Evolutionary conservation across 106 monocot species (phyloP).

Genomic region (Phalaenopsis aphrodite): DNA sequence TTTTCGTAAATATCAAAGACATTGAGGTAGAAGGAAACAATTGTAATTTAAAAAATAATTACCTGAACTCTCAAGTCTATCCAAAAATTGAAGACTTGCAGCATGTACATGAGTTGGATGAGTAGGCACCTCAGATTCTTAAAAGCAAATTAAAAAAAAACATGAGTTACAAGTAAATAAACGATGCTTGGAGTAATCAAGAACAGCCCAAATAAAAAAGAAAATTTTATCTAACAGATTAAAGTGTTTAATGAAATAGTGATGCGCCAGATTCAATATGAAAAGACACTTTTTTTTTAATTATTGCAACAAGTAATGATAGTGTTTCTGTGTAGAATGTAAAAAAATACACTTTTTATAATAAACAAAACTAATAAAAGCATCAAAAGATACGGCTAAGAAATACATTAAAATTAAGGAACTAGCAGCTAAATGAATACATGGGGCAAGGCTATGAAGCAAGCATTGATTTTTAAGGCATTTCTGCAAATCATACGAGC

Average conservation of each 20-base stretch:
- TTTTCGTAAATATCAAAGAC: background rate
- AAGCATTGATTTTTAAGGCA: background rate
- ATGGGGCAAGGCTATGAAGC: background rate
- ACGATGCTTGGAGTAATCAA: background rate
- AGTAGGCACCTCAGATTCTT: slow-evolving; percentile 6
- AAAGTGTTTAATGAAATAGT: background rate
- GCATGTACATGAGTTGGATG: slow-evolving; percentile 10
- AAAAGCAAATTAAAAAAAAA: background rate
- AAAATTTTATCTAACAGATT: background rate
- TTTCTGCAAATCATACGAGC: background rate
- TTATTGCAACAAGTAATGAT: too few species aligned
- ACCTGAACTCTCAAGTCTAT: slow-evolving; percentile 10
- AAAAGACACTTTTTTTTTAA: background rate
- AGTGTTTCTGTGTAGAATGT: too few species aligned
- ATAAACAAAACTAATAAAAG: background rate
- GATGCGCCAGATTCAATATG: background rate
- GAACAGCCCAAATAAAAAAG: background rate
- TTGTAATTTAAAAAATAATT: background rate
- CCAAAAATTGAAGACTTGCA: slow-evolving; percentile 8
- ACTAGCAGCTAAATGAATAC: background rate
- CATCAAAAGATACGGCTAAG: background rate
- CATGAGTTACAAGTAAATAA: background rate
- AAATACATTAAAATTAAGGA: background rate
- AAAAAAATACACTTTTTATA: too few species aligned
- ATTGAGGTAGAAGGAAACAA: background rate